A percentile compares a stretch with the other conserved stretches of the same genome.
Evolutionary conservation across 225 moss, liverwort and hornwort species (phyloP).

Genomic region (Polytrichum commune): DNA sequence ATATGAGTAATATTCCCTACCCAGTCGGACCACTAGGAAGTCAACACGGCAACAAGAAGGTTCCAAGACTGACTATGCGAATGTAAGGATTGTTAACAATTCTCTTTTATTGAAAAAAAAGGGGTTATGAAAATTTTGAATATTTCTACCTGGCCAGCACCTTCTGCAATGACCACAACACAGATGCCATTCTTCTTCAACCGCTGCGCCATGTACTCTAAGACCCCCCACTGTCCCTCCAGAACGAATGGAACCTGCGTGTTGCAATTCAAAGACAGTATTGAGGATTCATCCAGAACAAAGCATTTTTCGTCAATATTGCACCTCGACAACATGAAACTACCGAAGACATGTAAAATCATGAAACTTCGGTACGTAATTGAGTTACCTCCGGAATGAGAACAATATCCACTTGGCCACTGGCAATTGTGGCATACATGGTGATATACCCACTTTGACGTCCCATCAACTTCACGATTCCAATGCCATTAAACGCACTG

Average conservation of each 20-base stretch:
- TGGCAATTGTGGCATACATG: slow-evolving; percentile 95
- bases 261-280: neutral
- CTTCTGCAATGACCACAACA: slow-evolving; percentile 92
- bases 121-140: no score
- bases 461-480: slow-evolving; percentile 93
- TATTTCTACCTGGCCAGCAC: slow-evolving; percentile 79
- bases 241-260: slow-evolving; percentile 68
- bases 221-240: slow-evolving; percentile 72
- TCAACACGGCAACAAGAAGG: no score
- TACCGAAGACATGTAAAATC: no score
- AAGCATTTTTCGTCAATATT: no score
- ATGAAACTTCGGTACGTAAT: neutral
- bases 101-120: no score
- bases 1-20: no score
- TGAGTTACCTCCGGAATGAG: slow-evolving; percentile 75
- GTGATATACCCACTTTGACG: slow-evolving; percentile 94
- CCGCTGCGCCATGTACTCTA: slow-evolving; percentile 61
- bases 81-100: no score
- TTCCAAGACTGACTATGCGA: no score
- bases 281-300: neutral
- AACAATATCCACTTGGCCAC: slow-evolving; percentile 87
- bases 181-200: slow-evolving; percentile 74
- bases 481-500: slow-evolving; percentile 87
- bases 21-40: no score
- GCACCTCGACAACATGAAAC: no score